Conservation (phyloP, 1,284 basidiomycete genomes). For the Rhizoctonia solani region DNA sequence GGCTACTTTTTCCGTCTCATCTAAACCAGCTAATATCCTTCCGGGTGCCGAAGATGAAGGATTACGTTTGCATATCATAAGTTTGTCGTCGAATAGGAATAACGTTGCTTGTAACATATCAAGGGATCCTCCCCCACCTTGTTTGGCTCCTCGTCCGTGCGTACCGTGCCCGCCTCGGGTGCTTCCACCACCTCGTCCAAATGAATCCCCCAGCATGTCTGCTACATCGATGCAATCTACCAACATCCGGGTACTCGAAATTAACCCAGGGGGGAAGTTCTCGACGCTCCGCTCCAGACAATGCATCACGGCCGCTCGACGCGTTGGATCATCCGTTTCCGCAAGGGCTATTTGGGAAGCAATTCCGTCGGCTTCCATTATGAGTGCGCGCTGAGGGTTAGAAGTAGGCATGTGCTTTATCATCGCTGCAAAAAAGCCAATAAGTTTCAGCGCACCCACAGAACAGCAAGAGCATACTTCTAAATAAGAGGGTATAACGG, state of each 20-base stretch:
- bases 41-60: constrained; percentile 73
- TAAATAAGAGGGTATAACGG: constrained; percentile 91
- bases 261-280: constrained; percentile 85
- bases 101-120: constrained; percentile 78
- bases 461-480: constrained; percentile 50
- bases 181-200: constrained; percentile 4
- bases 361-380: constrained; percentile 85
- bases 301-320: constrained; percentile 86
- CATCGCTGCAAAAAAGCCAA: constrained; percentile 55
- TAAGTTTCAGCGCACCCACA: constrained; percentile 36
- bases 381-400: constrained; percentile 77
- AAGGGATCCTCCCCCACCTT: constrained; percentile 26
- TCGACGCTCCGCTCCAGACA: constrained; percentile 86
- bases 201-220: constrained; percentile 66
- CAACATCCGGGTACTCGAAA: constrained; percentile 84
- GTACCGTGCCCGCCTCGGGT: constrained; percentile 14
- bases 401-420: constrained; percentile 79
- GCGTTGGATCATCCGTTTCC: constrained; percentile 90
- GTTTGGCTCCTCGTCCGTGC: constrained; percentile 17
- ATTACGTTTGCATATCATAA: constrained; percentile 89
- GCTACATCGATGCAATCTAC: constrained; percentile 95
- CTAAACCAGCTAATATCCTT: constrained; percentile 76
- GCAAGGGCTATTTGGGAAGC: constrained; percentile 91
- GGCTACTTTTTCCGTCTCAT: constrained; percentile 78
- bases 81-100: constrained; percentile 93